These are phyloP conservation scores for Aureobasidium sp. DNA, from an alignment of 2,329 filamentous ascomycete species.

Conservation along the genomic window DNA sequence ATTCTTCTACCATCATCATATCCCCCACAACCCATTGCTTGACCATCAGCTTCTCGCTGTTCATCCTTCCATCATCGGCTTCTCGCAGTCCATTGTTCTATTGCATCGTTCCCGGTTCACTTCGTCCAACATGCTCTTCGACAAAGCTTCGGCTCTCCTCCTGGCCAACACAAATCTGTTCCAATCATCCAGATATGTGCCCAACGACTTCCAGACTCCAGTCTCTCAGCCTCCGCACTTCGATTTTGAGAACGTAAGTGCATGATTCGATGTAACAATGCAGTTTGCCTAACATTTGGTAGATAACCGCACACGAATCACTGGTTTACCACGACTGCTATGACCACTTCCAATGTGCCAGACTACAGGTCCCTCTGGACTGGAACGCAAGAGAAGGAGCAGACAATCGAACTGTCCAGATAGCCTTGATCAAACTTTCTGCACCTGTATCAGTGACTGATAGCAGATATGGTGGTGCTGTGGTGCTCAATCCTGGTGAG, in stretches of 20 bases:
- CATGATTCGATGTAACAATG: too few species aligned
- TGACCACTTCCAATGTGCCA: constrained; percentile 40
- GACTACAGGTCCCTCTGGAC: constrained; percentile 40
- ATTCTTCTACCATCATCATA: neutral
- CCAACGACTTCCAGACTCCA: neutral
- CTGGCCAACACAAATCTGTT: neutral
- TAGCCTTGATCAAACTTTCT: constrained; percentile 39
- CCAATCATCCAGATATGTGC: neutral
- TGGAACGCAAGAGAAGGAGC: constrained; percentile 28
- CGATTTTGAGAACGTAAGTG: neutral
- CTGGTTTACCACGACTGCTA: constrained; percentile 30
- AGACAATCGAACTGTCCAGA: constrained; percentile 28
- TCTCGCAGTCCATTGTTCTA: neutral
- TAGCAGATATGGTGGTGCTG: constrained; percentile 37
- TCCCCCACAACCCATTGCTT: too few species aligned
- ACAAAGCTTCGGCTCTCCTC: neutral
- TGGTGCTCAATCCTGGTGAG: constrained; percentile 37
- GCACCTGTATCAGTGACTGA: constrained; percentile 35
- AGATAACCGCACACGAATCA: neutral
- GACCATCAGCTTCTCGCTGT: neutral
- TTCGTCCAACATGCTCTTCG: neutral
- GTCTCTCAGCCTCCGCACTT: neutral
- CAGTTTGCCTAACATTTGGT: too few species aligned
- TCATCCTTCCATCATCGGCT: neutral
- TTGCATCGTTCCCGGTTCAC: neutral